Conservation (phyloP, 2,329 filamentous ascomycete genomes). For the Aspergillus sp. region DNA sequence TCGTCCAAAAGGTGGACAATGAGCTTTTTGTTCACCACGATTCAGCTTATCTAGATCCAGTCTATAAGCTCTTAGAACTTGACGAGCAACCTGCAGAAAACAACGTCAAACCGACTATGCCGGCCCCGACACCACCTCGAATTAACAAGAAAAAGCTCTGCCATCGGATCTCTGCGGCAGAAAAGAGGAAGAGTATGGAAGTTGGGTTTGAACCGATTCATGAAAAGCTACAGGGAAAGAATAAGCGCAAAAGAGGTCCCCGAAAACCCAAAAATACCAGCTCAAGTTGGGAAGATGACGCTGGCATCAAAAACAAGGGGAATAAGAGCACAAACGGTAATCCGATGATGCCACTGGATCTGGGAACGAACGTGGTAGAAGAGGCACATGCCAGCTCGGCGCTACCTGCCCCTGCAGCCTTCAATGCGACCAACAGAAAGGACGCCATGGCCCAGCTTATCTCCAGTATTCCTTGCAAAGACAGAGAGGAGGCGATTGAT, state of each 20-base stretch:
- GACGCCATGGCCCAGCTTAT: constrained; percentile 35
- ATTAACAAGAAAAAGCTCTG: background rate
- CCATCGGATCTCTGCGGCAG: constrained; percentile 16
- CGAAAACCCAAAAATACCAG: too few relatives aligned
- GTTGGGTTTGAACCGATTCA: constrained; percentile 13
- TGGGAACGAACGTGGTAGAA: constrained; percentile 20
- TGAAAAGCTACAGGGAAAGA: background rate
- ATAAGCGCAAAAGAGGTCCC: too few relatives aligned
- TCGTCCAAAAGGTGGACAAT: constrained; percentile 2
- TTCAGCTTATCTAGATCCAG: background rate
- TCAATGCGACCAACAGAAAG: constrained; percentile 22
- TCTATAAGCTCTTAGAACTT: background rate
- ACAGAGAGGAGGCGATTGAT: constrained; percentile 24
- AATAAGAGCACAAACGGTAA: too few relatives aligned
- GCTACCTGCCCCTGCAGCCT: constrained; percentile 24
- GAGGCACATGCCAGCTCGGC: constrained; percentile 29
- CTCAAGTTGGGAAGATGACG: too few relatives aligned
- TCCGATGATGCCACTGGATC: constrained; percentile 13
- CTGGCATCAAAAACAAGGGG: too few relatives aligned
- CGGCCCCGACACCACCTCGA: background rate
- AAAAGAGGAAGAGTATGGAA: constrained; percentile 14
- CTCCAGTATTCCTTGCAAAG: constrained; percentile 29
- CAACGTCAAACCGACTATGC: background rate
- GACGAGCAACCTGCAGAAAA: background rate
- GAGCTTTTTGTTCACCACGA: background rate